Evolutionary conservation across 2,329 filamentous ascomycete species (phyloP).

Genomic region (Cryphonectria naterciae): DNA sequence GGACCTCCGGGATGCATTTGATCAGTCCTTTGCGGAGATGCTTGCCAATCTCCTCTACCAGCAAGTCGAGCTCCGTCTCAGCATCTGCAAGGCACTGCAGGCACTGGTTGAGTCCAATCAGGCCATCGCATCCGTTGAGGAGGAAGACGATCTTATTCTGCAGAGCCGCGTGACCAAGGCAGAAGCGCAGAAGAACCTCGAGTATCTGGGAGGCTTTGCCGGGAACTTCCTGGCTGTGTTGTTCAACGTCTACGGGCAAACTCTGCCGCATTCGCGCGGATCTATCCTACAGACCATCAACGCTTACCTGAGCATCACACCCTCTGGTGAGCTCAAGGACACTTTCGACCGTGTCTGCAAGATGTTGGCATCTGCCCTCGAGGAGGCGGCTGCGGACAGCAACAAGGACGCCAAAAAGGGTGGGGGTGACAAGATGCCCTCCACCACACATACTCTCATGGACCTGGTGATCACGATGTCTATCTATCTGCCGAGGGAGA

Average conservation of each 20-base stretch:
- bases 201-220: conserved; percentile 78
- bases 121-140: conserved; percentile 71
- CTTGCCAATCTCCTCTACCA: conserved; percentile 91
- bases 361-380: conserved; percentile 77
- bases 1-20: conserved; percentile 76
- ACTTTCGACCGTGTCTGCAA: conserved; percentile 87
- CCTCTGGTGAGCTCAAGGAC: conserved; percentile 75
- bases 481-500: conserved; percentile 85
- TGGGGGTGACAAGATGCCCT: conserved; percentile 77
- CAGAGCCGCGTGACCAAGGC: conserved; percentile 78
- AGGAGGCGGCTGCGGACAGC: conserved; percentile 51
- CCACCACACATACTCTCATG: conserved; percentile 92
- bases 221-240: conserved; percentile 91
- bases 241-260: conserved; percentile 99
- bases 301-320: conserved; percentile 87
- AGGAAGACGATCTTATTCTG: conserved; percentile 72
- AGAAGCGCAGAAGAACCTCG: conserved; percentile 76
- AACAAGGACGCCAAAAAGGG: conserved; percentile 68
- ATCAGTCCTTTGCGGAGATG: conserved; percentile 87
- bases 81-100: conserved; percentile 85
- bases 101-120: conserved; percentile 91
- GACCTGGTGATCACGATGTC: conserved; percentile 96
- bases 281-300: conserved; percentile 95
- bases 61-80: conserved; percentile 82
- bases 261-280: conserved; percentile 86